Evolutionary conservation across 2,329 filamentous ascomycete genomes (phyloP).

Genomic region (Mollisiaceae sp.): DNA sequence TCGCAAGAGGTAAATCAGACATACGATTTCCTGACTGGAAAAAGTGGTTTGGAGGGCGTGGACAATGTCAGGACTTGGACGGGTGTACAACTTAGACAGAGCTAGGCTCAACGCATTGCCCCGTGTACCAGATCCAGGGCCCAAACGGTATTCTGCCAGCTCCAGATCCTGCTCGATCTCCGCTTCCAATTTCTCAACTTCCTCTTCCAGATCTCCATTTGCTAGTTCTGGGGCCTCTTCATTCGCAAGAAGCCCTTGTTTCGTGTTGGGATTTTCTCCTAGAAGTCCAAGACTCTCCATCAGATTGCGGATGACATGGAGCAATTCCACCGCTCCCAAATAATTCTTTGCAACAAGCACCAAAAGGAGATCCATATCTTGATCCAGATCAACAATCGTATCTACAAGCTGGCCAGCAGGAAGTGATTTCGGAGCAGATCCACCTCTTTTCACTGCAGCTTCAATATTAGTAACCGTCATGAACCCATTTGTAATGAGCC

Average conservation of each 20-base stretch:
- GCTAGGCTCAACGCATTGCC: constrained; percentile 69
- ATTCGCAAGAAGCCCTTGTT: constrained; percentile 38
- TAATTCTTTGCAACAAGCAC: constrained; percentile 69
- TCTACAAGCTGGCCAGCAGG: constrained; percentile 65
- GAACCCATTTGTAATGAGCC: constrained; percentile 64
- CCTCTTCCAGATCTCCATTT: constrained; percentile 43
- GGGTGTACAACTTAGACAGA: constrained; percentile 71
- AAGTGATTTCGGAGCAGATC: constrained; percentile 45
- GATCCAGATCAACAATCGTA: constrained; percentile 68
- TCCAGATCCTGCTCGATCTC: constrained; percentile 69
- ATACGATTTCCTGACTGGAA: constrained; percentile 70
- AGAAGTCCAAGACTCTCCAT: constrained; percentile 72
- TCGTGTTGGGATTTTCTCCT: constrained; percentile 34
- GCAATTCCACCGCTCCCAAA: constrained; percentile 68
- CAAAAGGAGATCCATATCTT: constrained; percentile 69
- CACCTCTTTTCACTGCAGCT: constrained; percentile 58
- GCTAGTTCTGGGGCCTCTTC: constrained; percentile 27
- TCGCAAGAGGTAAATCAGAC: constrained; percentile 74
- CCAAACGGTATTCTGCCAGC: constrained; percentile 69
- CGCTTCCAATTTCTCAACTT: constrained; percentile 58
- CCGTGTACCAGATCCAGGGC: constrained; percentile 66
- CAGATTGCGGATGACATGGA: constrained; percentile 67
- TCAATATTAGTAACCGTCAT: constrained; percentile 63
- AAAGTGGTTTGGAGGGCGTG: constrained; percentile 67
- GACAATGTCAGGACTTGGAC: constrained; percentile 64